Evolutionary conservation across 495 filamentous ascomycete species (phyloP).

Genomic region (Clavariopsis aquatica): DNA sequence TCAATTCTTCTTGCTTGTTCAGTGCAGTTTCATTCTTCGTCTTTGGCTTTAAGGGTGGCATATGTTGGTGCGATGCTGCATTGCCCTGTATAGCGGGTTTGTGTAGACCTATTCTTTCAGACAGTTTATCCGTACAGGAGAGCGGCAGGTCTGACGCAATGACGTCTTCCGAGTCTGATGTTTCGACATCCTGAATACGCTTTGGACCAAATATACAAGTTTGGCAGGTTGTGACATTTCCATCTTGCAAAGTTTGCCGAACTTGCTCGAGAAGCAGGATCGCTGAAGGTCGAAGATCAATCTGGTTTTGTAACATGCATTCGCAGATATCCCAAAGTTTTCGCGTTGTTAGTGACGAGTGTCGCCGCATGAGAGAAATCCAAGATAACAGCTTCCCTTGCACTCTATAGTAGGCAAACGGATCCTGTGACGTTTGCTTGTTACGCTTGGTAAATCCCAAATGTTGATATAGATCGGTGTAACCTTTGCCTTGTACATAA

Average conservation of each 20-base stretch:
- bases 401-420: slow-evolving; percentile 15
- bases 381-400: slow-evolving; percentile 13
- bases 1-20: background rate
- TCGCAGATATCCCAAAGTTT: slow-evolving; percentile 24
- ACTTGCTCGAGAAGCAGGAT: slow-evolving; percentile 8
- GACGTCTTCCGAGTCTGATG: background rate
- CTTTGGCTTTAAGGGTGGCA: background rate
- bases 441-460: slow-evolving; percentile 10
- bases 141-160: background rate
- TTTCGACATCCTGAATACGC: background rate
- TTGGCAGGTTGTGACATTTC: background rate
- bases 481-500: slow-evolving; percentile 12
- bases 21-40: background rate
- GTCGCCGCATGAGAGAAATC: slow-evolving; percentile 9
- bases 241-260: slow-evolving; percentile 6
- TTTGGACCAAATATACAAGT: background rate
- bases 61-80: background rate
- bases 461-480: slow-evolving; percentile 13
- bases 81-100: background rate
- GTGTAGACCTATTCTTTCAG: background rate
- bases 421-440: background rate
- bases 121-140: background rate
- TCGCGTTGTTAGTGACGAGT: slow-evolving; percentile 3
- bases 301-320: slow-evolving; percentile 19
- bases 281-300: slow-evolving; percentile 19